Conservation (phyloP, 192 early-diverging fungal species). For the Coemansia sp. region DNA sequence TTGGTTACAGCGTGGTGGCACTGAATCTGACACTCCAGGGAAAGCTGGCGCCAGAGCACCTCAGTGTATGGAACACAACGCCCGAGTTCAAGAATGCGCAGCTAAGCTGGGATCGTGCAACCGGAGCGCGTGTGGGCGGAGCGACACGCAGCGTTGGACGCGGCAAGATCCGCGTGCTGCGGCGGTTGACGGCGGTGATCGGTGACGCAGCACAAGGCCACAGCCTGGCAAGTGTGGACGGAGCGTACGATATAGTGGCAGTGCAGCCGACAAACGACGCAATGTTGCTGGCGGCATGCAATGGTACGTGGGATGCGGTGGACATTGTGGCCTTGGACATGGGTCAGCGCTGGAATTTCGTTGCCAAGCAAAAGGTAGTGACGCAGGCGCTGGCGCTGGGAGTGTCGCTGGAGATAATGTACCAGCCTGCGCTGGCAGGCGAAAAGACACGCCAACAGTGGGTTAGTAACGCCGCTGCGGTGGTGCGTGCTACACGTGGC, state of each 20-base stretch:
- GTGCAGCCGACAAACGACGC: conserved; percentile 41
- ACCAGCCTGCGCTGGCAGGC: conserved; percentile 28
- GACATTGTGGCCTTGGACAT: conserved; percentile 48
- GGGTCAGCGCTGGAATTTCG: conserved; percentile 43
- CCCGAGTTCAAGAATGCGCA: conserved; percentile 19
- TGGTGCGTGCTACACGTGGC: conserved; percentile 46
- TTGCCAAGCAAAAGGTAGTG: conserved; percentile 46
- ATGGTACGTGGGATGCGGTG: conserved; percentile 35
- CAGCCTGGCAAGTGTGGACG: conserved; percentile 14
- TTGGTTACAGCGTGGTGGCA: conserved; percentile 43
- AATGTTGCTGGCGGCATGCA: conserved; percentile 32
- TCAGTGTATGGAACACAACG: conserved; percentile 29
- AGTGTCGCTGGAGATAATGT: conserved; percentile 34
- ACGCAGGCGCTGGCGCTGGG: conserved; percentile 37
- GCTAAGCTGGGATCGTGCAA: conserved; percentile 26
- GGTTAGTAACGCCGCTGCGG: conserved; percentile 40
- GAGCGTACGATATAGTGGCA: conserved; percentile 46
- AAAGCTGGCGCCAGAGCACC: conserved; percentile 28
- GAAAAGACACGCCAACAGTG: conserved; percentile 39
- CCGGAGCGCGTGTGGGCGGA: conserved; percentile 17
- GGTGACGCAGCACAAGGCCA: conserved; percentile 36
- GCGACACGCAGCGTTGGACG: conserved; percentile 8
- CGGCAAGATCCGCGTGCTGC: conserved; percentile 34
- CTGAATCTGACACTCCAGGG: conserved; percentile 44
- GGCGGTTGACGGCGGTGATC: conserved; percentile 38